Base-by-base conservation (phyloP, 1,139 yeast genomes). In the Saccharomycopsis phalli region DNA sequence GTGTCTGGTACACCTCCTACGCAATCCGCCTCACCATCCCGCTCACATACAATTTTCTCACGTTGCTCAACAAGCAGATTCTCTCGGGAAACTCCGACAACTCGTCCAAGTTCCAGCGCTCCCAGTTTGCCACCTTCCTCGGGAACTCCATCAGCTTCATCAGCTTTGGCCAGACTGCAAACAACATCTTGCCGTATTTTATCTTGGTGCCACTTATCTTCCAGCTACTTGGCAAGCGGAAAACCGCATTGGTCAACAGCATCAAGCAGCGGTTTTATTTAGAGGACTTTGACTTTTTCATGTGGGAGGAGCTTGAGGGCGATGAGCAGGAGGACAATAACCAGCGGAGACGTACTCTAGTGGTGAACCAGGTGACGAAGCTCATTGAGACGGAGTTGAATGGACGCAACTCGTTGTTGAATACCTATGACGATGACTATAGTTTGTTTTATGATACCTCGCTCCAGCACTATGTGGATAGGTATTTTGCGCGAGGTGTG, bases 21-120 rank as follows among this genome's bases (percentile, higher is more conserved):
- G 76, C 83, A 26, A 83, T 91, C 41, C 74, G 95, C 49, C 64
- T 84, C 54, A 81, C 94, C 0, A 78, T 84, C 11, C 95, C 95
- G 3, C 65, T 84, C 49, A 75, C 84, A 27, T 84, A 81, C 61
- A 84, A 84, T 57, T 84, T 81, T 55, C 59, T 83, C 44, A 81
- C 83, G 29, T 62, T 84, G 38, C 68, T 81, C 46, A 66, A 75
- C 10, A 65, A 72, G 20, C 74, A 18, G 50, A 51, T 27, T 52
- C 51, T 46, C 57, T 18, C 61, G 66, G n/a, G n/a, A n/a, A 28
- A 19, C 20, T 25, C 18, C n/a, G 26, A 29, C 25, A 16, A 22
- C 11, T 25, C n/a, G n/a, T 28, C 8, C 10, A 34, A 41, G 18
- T 37, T 43, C 51, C 62, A 49, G 16, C 47, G 49, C 16, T 50